Evolutionary conservation across 106 monocot genomes (phyloP).

Genomic region (Dendrobium nobile): DNA sequence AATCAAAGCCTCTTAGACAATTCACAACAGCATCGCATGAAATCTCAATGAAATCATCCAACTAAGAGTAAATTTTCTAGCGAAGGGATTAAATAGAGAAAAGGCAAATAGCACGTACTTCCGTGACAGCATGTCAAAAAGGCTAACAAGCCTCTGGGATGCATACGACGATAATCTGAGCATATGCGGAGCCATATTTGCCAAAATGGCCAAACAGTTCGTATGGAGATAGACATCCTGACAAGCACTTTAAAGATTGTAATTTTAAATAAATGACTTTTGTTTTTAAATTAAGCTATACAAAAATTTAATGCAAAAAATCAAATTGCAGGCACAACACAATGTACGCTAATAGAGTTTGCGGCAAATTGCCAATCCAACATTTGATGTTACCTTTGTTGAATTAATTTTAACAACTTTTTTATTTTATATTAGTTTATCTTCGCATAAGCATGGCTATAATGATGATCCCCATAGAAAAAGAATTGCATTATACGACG

Average conservation of each 20-base stretch:
- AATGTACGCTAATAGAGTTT: no score
- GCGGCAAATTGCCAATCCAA: no score
- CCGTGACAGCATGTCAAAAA: slow-evolving; percentile 95
- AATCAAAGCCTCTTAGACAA: slow-evolving; percentile 2
- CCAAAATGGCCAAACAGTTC: slow-evolving; percentile 87
- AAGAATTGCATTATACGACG: no score
- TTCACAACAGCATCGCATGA: background rate
- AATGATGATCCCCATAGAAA: no score
- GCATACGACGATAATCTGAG: slow-evolving; percentile 91
- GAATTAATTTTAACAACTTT: no score
- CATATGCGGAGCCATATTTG: slow-evolving; percentile 97
- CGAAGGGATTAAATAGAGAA: background rate
- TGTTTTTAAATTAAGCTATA: background rate
- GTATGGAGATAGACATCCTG: slow-evolving; percentile 97
- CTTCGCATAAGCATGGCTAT: no score
- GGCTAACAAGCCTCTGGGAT: slow-evolving; percentile 94
- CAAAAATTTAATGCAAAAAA: background rate
- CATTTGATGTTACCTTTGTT: no score
- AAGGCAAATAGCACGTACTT: slow-evolving; percentile 44
- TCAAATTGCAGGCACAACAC: background rate
- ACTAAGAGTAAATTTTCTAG: background rate
- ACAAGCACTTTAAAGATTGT: background rate
- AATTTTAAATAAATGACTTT: background rate
- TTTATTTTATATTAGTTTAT: no score
- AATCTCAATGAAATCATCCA: no score